Base-by-base conservation (phyloP, 169 alveolate genomes). In the Plasmodium ovale region DNA sequence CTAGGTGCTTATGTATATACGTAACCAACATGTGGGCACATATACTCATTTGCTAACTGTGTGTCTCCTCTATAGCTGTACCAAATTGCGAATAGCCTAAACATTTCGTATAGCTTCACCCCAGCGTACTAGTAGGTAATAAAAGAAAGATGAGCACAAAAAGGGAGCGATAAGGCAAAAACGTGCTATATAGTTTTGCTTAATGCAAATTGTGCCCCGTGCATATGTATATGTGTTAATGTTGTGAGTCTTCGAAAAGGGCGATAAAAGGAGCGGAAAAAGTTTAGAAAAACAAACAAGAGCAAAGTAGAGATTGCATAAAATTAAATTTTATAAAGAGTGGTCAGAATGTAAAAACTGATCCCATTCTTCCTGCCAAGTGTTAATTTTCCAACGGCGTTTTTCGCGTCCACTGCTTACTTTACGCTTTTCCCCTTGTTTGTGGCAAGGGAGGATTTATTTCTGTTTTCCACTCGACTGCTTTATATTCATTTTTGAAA, bases 71-170 rank as follows among this genome's bases (percentile, higher is more conserved):
- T 73, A 37, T 64, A 73, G 88, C 29, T 73, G 37, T 73, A 73
- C 39, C 72, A 73, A 56, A 33, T 73, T 19, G 56, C 88, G 39
- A 58, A 60, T 42, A 59, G 88, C 14, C 51, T 73, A 42, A 73
- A 73, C 59, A 73, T 73, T 33, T 73, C 88, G 7, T 73, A 73
- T 37, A 73, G 88, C 39, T 73, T 73, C 37, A 58, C 72, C 14
- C 88, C 73, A 44, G 88, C 88, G 60, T 73, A 73, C 39, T 73
- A 73, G 25, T 14, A 73, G 72, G 72, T 59, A 58, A 58, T n/a
- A 39, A n/a, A n/a, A n/a, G 31, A 65, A 73, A 27, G 59, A 56
- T 49, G 37, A 59, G 14, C 62, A 21, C 25, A 31, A 42, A 53
- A 53, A 53, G 42, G 25, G n/a, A 23, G 19, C 0, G 79, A 27